Evolutionary conservation across 2,329 filamentous ascomycete species (phyloP).

Genomic region (Fusarium kyushuense): DNA sequence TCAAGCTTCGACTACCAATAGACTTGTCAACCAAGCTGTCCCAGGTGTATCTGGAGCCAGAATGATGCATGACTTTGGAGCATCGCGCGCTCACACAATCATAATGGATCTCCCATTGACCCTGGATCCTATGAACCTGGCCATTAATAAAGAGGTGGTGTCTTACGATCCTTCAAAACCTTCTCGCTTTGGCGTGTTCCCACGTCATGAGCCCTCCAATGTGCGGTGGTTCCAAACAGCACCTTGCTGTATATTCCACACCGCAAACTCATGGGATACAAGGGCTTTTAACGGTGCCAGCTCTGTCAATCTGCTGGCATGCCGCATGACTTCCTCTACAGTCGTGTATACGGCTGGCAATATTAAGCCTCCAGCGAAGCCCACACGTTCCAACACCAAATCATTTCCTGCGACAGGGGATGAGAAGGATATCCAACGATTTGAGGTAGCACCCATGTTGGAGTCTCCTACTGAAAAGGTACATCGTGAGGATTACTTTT

Average conservation of each 20-base stretch:
- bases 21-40: conserved; percentile 57
- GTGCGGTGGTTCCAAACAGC: conserved; percentile 76
- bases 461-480: neutral
- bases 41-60: conserved; percentile 72
- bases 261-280: conserved; percentile 76
- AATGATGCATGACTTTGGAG: conserved; percentile 83
- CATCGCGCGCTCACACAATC: conserved; percentile 70
- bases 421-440: neutral
- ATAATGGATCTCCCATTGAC: conserved; percentile 78
- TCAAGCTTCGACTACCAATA: rapidly evolving
- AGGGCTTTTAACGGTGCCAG: rapidly evolving
- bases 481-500: rapidly evolving
- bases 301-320: conserved; percentile 72
- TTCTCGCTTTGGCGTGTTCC: conserved; percentile 76
- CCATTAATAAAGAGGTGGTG: conserved; percentile 66
- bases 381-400: rapidly evolving
- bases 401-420: neutral
- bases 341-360: conserved; percentile 75
- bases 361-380: conserved; percentile 53
- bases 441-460: neutral
- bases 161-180: conserved; percentile 68
- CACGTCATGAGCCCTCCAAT: conserved; percentile 66
- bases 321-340: conserved; percentile 74
- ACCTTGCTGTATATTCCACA: conserved; percentile 78
- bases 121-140: conserved; percentile 71